phyloP scores from a whole-genome alignment of 176 grass and related monocot species.

The Oryza nivara region DNA sequence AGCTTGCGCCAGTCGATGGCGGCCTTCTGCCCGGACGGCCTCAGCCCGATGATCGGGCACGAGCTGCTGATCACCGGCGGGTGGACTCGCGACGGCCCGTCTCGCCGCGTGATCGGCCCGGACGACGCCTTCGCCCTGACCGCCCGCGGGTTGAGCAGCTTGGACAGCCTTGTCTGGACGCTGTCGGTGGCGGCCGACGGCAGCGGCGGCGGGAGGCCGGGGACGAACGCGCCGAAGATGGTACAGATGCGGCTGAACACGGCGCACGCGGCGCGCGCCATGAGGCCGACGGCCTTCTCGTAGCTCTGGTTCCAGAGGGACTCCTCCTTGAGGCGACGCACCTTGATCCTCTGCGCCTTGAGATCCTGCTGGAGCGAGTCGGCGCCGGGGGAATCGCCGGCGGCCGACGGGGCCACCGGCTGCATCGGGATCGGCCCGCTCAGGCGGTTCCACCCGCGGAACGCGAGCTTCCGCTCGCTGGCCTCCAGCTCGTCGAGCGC shows the following conservation, averaged over 20 bases:
- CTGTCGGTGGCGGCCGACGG: slow-evolving; percentile 32
- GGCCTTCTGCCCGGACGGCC: slow-evolving; percentile 17
- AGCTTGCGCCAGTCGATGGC: slow-evolving; percentile 56
- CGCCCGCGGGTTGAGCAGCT: slow-evolving; percentile 44
- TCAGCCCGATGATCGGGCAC: slow-evolving; percentile 64
- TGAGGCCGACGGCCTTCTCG: slow-evolving; percentile 68
- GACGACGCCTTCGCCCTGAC: slow-evolving; percentile 55
- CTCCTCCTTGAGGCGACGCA: slow-evolving; percentile 70
- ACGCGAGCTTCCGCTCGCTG: slow-evolving; percentile 63
- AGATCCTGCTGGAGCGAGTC: slow-evolving; percentile 61
- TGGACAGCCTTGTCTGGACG: slow-evolving; percentile 42
- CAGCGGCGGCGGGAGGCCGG: slow-evolving; percentile 43
- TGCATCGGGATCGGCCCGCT: slow-evolving; percentile 76
- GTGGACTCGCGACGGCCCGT: slow-evolving; percentile 40
- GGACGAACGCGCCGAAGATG: slow-evolving; percentile 60
- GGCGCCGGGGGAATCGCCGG: slow-evolving; percentile 14
- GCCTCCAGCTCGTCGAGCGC: slow-evolving; percentile 67
- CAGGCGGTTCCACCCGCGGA: slow-evolving; percentile 50
- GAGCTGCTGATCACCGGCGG: slow-evolving; percentile 58
- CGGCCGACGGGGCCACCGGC: background rate
- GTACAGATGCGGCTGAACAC: slow-evolving; percentile 66
- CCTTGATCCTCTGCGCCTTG: slow-evolving; percentile 67
- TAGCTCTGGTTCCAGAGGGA: slow-evolving; percentile 80
- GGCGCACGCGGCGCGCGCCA: slow-evolving; percentile 67
- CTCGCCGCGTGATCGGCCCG: slow-evolving; percentile 62